A percentile compares a stretch with the other conserved stretches of the same genome.
Evolutionary conservation across 345 rosid genomes (phyloP).

Genomic region (Excoecaria agallocha): DNA sequence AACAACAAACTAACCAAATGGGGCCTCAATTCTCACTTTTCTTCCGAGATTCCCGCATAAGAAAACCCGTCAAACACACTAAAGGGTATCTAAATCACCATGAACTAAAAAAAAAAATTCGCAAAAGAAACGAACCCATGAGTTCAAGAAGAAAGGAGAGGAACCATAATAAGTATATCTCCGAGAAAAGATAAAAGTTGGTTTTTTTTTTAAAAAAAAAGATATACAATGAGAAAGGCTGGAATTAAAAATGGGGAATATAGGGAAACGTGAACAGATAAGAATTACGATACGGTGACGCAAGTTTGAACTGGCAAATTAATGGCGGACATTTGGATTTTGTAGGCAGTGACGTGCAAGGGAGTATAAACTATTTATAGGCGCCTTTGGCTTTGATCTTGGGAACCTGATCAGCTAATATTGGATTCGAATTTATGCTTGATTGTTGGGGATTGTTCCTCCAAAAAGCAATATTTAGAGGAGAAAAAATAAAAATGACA

Average conservation of each 20-base stretch:
- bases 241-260: background rate
- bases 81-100: background rate
- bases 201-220: background rate
- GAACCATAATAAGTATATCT: background rate
- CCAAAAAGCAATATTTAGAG: no score
- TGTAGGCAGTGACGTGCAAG: no score
- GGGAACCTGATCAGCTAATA: no score
- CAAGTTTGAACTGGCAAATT: background rate
- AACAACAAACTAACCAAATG: background rate
- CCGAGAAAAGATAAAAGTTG: background rate
- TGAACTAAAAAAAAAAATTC: background rate
- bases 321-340: background rate
- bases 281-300: slow-evolving; percentile 1
- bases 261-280: slow-evolving; percentile 20
- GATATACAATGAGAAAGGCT: background rate
- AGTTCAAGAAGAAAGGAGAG: background rate
- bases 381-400: no score
- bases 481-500: no score
- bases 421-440: no score
- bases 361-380: no score
- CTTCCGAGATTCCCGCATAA: background rate
- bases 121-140: background rate
- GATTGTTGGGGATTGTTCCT: no score
- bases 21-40: background rate
- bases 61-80: background rate